phyloP scores from a whole-genome alignment of 257 asterid genomes.

The Echium plantagineum region DNA sequence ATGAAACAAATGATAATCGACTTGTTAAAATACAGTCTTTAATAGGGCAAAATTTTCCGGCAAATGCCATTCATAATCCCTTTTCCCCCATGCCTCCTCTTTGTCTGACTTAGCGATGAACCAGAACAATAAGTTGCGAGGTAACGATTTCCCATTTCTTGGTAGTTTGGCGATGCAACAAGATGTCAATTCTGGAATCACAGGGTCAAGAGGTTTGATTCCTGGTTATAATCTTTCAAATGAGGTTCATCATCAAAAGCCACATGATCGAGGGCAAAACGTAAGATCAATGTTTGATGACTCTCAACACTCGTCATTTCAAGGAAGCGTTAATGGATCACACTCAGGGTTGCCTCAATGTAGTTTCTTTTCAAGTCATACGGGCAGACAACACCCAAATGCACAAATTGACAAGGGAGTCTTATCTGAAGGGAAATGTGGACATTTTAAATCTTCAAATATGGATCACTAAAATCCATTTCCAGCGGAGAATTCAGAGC shows the following conservation, averaged over 20 bases:
- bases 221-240: constrained; percentile 28
- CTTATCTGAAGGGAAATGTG: constrained; percentile 19
- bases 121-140: constrained; percentile 22
- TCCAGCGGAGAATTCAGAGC: constrained; percentile 22
- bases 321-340: constrained; percentile 26
- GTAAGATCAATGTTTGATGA: constrained; percentile 20
- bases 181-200: constrained; percentile 22
- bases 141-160: constrained; percentile 19
- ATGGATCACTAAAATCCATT: constrained; percentile 22
- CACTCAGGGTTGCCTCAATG: constrained; percentile 29
- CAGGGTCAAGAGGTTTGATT: constrained; percentile 24
- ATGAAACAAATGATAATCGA: constrained; percentile 24
- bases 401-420: constrained; percentile 18
- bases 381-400: constrained; percentile 24
- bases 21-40: constrained; percentile 18
- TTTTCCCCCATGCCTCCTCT: constrained; percentile 26
- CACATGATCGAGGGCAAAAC: constrained; percentile 38
- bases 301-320: constrained; percentile 24
- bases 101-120: constrained; percentile 31
- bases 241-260: constrained; percentile 26
- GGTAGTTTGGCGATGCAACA: constrained; percentile 24
- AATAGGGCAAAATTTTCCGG: constrained; percentile 18
- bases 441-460: constrained; percentile 15
- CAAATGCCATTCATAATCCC: constrained; percentile 19
- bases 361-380: constrained; percentile 30